Percentiles rank a stretch among this genome's conserved stretches.
Evolutionary conservation across 768 basidiomycete species (phyloP).

Genomic region (Hygrocybe coccinea): DNA sequence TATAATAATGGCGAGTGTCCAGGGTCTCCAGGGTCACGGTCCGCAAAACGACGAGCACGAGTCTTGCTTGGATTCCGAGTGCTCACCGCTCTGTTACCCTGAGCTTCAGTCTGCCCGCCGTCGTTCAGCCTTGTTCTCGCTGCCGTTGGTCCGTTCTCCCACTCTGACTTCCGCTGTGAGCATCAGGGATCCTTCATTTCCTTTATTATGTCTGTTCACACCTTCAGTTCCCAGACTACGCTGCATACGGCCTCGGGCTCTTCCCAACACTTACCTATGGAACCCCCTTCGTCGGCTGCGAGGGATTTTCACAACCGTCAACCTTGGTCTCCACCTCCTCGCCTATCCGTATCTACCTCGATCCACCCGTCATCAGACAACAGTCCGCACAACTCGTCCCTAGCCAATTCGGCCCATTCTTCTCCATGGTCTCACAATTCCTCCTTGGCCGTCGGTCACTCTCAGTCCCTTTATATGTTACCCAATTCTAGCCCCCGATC

Average conservation of each 20-base stretch:
- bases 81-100: background rate
- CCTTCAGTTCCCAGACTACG: background rate
- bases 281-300: conserved; percentile 25
- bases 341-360: conserved; percentile 36
- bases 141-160: background rate
- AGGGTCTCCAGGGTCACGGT: background rate
- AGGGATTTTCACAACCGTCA: conserved; percentile 26
- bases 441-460: conserved; percentile 12
- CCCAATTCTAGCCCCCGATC: conserved; percentile 2
- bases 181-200: too few relatives aligned
- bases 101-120: background rate
- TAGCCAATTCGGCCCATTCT: conserved; percentile 29
- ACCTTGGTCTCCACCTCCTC: conserved; percentile 30
- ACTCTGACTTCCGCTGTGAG: too few relatives aligned
- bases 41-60: background rate
- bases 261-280: background rate
- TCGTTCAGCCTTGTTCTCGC: background rate
- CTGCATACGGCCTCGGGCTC: background rate
- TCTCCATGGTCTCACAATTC: conserved; percentile 36
- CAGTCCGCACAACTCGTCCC: conserved; percentile 28
- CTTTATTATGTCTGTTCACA: too few relatives aligned
- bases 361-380: conserved; percentile 23
- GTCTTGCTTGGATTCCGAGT: too few relatives aligned
- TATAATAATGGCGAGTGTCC: background rate
- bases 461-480: conserved; percentile 5